Conservation (phyloP, 202 grass and related monocot species). For the Brachypodium distachyon region DNA sequence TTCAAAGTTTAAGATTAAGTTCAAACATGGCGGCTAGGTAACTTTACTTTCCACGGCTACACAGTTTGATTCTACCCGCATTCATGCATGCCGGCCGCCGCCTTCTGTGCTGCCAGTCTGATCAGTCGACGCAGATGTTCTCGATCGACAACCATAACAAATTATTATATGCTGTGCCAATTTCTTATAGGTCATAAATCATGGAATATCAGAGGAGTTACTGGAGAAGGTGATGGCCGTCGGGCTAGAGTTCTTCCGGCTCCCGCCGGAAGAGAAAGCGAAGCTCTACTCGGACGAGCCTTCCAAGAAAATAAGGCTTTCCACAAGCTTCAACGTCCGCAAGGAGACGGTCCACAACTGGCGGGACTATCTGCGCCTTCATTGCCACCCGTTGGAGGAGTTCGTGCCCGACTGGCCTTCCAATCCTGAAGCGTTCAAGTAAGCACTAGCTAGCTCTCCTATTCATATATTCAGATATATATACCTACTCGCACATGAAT, state of each 20-base stretch:
- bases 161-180: background rate
- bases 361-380: slow-evolving; percentile 83
- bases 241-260: slow-evolving; percentile 53
- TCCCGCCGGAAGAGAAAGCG: slow-evolving; percentile 63
- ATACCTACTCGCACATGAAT: background rate
- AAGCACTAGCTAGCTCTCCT: slow-evolving; percentile 21
- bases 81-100: background rate
- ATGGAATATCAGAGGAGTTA: slow-evolving; percentile 51
- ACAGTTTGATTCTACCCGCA: background rate
- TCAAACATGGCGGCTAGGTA: background rate
- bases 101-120: too few relatives aligned
- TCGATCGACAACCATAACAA: background rate
- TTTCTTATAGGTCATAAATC: slow-evolving; percentile 50
- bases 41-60: background rate
- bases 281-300: slow-evolving; percentile 86
- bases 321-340: slow-evolving; percentile 81
- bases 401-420: slow-evolving; percentile 72
- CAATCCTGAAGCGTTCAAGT: slow-evolving; percentile 70
- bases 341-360: slow-evolving; percentile 82
- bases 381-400: slow-evolving; percentile 72
- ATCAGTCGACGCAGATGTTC: too few relatives aligned
- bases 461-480: too few relatives aligned
- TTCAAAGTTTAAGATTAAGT: background rate
- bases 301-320: slow-evolving; percentile 67
- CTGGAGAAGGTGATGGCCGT: slow-evolving; percentile 43